phyloP scores from a whole-genome alignment of 306 rosid genomes.

The Quercus bicolor region DNA sequence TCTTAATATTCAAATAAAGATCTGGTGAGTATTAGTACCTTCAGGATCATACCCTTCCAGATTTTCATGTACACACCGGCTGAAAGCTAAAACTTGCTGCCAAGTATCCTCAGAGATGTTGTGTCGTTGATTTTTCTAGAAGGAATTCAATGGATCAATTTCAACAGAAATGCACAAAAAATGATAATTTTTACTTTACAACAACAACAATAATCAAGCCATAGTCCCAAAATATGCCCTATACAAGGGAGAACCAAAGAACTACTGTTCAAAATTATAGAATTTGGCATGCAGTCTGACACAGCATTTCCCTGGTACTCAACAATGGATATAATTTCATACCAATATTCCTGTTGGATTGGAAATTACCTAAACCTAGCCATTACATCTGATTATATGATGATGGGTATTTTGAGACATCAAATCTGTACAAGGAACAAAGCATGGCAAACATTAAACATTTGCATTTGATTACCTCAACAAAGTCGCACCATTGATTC shows the following conservation, averaged over 20 bases:
- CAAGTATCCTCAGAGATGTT: slow-evolving; percentile 97
- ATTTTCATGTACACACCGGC: slow-evolving; percentile 80
- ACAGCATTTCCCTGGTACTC: neutral
- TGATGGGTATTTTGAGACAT: neutral
- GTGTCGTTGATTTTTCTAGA: slow-evolving; percentile 85
- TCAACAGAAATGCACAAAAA: slow-evolving; percentile 1
- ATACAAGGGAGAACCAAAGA: neutral
- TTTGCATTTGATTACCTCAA: slow-evolving; percentile 64
- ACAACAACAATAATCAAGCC: neutral
- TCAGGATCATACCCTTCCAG: slow-evolving; percentile 92
- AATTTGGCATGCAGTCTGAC: neutral
- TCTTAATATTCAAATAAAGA: neutral
- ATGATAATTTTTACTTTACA: neutral
- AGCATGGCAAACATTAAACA: neutral
- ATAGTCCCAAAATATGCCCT: no score
- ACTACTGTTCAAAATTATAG: neutral
- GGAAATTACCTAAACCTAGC: no score
- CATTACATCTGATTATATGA: neutral
- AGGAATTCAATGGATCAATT: slow-evolving; percentile 35
- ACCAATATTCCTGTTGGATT: neutral
- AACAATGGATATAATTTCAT: neutral
- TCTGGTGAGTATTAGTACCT: slow-evolving; percentile 50
- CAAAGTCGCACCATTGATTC: slow-evolving; percentile 85
- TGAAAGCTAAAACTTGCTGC: slow-evolving; percentile 94
- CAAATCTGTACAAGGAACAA: neutral